Evolutionary conservation across 768 basidiomycete genomes (phyloP).

Genomic region (Podaxis sp.): DNA sequence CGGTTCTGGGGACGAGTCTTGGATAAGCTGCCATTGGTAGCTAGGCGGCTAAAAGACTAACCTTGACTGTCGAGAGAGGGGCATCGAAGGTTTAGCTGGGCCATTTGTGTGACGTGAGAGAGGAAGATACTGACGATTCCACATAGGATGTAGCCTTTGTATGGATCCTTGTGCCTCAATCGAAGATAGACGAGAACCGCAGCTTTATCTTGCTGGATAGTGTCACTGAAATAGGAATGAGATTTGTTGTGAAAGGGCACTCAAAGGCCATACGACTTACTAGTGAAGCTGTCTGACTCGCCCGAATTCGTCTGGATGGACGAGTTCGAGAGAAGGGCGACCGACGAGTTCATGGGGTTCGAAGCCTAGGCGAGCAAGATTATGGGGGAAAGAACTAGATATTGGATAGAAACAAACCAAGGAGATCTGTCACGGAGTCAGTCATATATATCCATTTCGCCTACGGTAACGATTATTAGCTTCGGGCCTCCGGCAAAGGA

Average conservation of each 20-base stretch:
- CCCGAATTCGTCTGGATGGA: slow-evolving; percentile 77
- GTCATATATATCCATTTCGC: slow-evolving; percentile 68
- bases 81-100: slow-evolving; percentile 12
- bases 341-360: slow-evolving; percentile 74
- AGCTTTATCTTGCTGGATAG: slow-evolving; percentile 76
- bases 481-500: not conserved
- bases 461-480: slow-evolving; percentile 29
- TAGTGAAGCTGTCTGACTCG: slow-evolving; percentile 70
- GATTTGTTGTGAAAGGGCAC: not conserved
- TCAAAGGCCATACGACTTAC: slow-evolving; percentile 35
- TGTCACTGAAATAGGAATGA: slow-evolving; percentile 48
- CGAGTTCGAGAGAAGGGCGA: slow-evolving; percentile 68
- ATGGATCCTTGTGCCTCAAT: slow-evolving; percentile 76
- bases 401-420: slow-evolving; percentile 40
- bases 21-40: slow-evolving; percentile 1
- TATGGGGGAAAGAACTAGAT: not conserved
- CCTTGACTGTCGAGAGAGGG: slow-evolving; percentile 20
- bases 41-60: slow-evolving; percentile 17
- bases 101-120: not conserved
- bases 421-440: slow-evolving; percentile 63
- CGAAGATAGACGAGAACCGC: slow-evolving; percentile 78
- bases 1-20: slow-evolving; percentile 40
- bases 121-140: slow-evolving; percentile 55
- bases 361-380: slow-evolving; percentile 48
- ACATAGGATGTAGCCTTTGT: slow-evolving; percentile 74